Base-by-base conservation (phyloP, 1,284 basidiomycete genomes). In the Tylopilus sp. region DNA sequence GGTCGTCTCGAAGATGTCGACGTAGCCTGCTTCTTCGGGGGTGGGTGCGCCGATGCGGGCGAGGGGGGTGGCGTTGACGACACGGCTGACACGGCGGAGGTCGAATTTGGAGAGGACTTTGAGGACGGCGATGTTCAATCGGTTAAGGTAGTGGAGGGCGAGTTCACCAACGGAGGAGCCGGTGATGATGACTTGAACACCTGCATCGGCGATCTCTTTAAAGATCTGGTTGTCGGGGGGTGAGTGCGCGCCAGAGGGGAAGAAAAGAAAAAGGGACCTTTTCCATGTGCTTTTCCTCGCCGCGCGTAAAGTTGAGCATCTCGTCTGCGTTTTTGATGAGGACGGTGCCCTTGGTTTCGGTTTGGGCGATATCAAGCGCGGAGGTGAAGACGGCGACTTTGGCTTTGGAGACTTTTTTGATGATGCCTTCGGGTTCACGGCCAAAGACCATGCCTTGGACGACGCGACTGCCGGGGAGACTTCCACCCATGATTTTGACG, bases 61-160 rank as follows among this genome's bases (percentile, higher is more conserved):
- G 58, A 99, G 90, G 6, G 98, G 97, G 2, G 96, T 98, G 15
- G 98, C 98, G 67, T 96, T 95, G 66, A 97, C 94, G 71, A 99
- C 96, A 66, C 97, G 93, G 81, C 96, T 98, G 41, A 99, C 84
- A 6, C 98, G 87, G 57, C 97, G 92, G 24, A 99, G 89, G 70
- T 99, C 97, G 80, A 99, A 99, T 81, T 99, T 99, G 79, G 96
- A 98, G 66, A 98, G 88, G 41, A 99, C 95, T 82, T 99, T 99
- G 83, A 99, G 89, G 72, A 99, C 96, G 71, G 95, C 93, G 80
- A 99, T 97, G 81, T 91, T 87, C 82, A 95, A 88, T 61, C 97
- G 90, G 85, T 99, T 95, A 75, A 99, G 91, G 84, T 98, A 99
- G 83, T 99, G 98, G 69, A 98, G 85, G 6, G 97, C 96, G 57